Evolutionary conservation across 345 rosid species (phyloP).

Genomic region (Raphanus sativus): DNA sequence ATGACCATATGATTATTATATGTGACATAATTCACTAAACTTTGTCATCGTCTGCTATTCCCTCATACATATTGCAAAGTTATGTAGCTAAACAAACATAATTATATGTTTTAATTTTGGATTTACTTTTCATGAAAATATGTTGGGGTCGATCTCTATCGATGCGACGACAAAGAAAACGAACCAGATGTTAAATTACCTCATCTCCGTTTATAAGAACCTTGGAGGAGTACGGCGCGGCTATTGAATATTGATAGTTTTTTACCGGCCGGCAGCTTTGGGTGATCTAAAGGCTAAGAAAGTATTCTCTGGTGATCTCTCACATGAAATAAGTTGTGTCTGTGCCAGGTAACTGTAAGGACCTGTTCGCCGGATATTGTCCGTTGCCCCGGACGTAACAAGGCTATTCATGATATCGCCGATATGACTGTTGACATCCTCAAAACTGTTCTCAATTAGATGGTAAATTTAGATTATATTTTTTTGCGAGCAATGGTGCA

Average conservation of each 20-base stretch:
- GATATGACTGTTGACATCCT: slow-evolving; percentile 28
- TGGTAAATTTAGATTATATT: not conserved
- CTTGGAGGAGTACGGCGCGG: slow-evolving; percentile 14
- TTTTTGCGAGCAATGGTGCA: not conserved
- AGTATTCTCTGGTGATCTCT: not conserved
- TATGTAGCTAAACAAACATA: slow-evolving; percentile 1
- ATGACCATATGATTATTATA: not conserved
- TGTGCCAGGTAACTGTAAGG: not conserved
- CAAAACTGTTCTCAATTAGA: slow-evolving; percentile 6
- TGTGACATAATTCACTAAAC: not conserved
- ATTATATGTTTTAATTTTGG: not conserved
- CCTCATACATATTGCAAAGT: not conserved
- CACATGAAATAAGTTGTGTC: not conserved
- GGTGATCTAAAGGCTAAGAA: slow-evolving; percentile 16
- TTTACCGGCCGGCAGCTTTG: slow-evolving; percentile 6
- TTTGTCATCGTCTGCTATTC: not conserved
- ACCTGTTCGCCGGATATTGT: not conserved
- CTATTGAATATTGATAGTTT: not conserved
- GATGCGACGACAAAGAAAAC: slow-evolving; percentile 23
- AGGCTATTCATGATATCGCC: slow-evolving; percentile 28
- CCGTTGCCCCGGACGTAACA: slow-evolving; percentile 1
- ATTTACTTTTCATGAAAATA: not conserved
- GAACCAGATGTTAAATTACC: not conserved
- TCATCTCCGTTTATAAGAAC: not conserved
- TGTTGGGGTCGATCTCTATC: slow-evolving; percentile 25